These are phyloP conservation scores for Tolypocladium sp. DNA, from an alignment of 2,329 filamentous ascomycete genomes.

Conservation along the genomic window DNA sequence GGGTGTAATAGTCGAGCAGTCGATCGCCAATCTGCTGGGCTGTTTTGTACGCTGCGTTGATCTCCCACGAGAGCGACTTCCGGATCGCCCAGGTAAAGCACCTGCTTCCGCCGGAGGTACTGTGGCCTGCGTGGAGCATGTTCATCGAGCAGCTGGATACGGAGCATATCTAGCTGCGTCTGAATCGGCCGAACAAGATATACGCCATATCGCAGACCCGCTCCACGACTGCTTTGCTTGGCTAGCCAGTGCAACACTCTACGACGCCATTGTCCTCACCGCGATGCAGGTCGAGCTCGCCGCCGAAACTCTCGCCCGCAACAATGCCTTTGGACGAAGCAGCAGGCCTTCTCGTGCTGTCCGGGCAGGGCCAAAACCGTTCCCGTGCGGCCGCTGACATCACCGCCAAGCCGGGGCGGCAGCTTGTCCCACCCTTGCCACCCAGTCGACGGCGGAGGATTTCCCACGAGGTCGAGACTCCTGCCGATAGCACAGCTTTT, in stretches of 20 bases:
- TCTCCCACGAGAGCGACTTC: slow-evolving; percentile 26
- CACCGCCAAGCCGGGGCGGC: background rate
- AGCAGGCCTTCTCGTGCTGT: too few species aligned
- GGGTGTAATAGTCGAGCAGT: too few species aligned
- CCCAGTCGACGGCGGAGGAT: background rate
- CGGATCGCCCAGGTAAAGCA: slow-evolving; percentile 18
- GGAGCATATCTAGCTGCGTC: slow-evolving; percentile 26
- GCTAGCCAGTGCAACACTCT: slow-evolving; percentile 29
- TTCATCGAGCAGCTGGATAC: slow-evolving; percentile 14
- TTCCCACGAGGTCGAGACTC: background rate
- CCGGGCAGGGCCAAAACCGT: background rate
- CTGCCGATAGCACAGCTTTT: background rate
- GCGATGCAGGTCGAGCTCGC: slow-evolving; percentile 40
- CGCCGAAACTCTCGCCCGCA: slow-evolving; percentile 21
- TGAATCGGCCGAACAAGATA: slow-evolving; percentile 27
- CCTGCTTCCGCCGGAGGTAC: slow-evolving; percentile 21
- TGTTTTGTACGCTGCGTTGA: slow-evolving; percentile 5
- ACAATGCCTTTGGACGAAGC: too few species aligned
- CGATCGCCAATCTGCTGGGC: too few species aligned
- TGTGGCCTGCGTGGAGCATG: slow-evolving; percentile 27
- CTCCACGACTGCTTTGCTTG: slow-evolving; percentile 22
- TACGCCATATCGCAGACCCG: slow-evolving; percentile 18
- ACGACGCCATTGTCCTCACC: slow-evolving; percentile 33
- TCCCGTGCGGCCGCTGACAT: background rate
- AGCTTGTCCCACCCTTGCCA: too few species aligned